Evolutionary conservation across 352 stramenopile genomes (phyloP).

Genomic region (Phytophthora europaea): DNA sequence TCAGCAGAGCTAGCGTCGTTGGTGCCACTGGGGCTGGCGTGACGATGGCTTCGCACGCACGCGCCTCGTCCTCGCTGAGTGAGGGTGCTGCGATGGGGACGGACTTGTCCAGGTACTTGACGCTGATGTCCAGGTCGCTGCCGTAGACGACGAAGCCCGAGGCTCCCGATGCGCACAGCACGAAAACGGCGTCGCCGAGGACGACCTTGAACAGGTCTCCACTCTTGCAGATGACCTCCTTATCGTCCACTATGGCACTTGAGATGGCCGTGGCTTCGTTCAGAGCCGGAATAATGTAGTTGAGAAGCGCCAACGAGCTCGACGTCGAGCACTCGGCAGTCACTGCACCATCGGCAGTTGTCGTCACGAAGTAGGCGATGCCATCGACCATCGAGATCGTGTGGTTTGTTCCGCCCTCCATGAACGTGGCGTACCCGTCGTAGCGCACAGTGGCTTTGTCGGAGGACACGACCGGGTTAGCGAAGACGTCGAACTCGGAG

Average conservation of each 20-base stretch:
- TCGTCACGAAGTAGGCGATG: constrained; percentile 45
- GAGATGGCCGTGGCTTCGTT: constrained; percentile 31
- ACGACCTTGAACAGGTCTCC: constrained; percentile 40
- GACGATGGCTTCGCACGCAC: constrained; percentile 22
- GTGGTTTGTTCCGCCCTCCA: constrained; percentile 30
- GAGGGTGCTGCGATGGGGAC: constrained; percentile 27
- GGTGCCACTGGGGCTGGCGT: constrained; percentile 19
- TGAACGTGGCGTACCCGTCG: constrained; percentile 34
- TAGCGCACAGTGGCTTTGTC: constrained; percentile 36
- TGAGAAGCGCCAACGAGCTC: constrained; percentile 28
- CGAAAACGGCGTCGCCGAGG: constrained; percentile 39
- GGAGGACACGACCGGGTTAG: constrained; percentile 36
- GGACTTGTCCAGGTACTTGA: constrained; percentile 24
- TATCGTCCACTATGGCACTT: constrained; percentile 13
- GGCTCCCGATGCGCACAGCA: constrained; percentile 30
- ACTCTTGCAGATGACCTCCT: constrained; percentile 30
- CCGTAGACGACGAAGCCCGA: constrained; percentile 31
- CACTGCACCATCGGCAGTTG: constrained; percentile 3
- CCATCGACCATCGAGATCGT: constrained; percentile 42
- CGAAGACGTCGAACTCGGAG: constrained; percentile 45
- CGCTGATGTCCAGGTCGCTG: constrained; percentile 31
- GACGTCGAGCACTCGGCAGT: constrained; percentile 32
- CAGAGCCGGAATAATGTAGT: constrained; percentile 35
- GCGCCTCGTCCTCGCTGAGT: constrained; percentile 11
- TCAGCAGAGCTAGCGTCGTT: constrained; percentile 32